A percentile compares a stretch with the other conserved stretches of the same genome.
Conservation (phyloP, 805 yeast species). For the Saccharomyces kudriavzevii region DNA sequence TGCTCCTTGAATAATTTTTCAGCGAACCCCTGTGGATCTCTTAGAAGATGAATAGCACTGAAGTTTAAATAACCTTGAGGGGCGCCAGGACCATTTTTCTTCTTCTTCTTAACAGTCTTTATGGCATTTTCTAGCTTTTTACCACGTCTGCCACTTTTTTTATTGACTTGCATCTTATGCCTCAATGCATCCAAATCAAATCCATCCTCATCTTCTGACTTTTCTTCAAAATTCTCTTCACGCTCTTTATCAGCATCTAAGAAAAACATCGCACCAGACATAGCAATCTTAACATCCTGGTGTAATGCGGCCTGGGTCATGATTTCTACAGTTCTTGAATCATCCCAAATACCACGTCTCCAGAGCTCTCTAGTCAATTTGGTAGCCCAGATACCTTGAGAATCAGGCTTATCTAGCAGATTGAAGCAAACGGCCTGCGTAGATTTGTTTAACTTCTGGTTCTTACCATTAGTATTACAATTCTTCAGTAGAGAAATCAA, state of each 20-base stretch:
- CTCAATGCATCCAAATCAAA: constrained; percentile 64
- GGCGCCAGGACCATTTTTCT: constrained; percentile 44
- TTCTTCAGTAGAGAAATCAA: constrained; percentile 70
- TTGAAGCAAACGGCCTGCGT: constrained; percentile 90
- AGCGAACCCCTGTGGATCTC: constrained; percentile 98
- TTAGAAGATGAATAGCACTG: constrained; percentile 84
- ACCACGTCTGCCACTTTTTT: constrained; percentile 70
- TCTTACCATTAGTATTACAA: constrained; percentile 81
- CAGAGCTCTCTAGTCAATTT: constrained; percentile 90
- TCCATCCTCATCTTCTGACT: constrained; percentile 58
- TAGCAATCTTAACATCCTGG: constrained; percentile 74
- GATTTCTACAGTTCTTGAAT: constrained; percentile 90
- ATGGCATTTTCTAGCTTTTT: constrained; percentile 73
- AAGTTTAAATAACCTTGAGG: constrained; percentile 58
- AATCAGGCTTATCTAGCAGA: constrained; percentile 66
- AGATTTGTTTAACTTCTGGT: constrained; percentile 79
- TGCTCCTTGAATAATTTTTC: constrained; percentile 71
- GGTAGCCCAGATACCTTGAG: constrained; percentile 93
- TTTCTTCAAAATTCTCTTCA: constrained; percentile 72
- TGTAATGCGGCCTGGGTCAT: constrained; percentile 94
- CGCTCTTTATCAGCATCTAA: constrained; percentile 80
- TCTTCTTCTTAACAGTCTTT: constrained; percentile 59
- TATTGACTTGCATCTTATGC: constrained; percentile 78
- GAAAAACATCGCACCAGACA: constrained; percentile 86
- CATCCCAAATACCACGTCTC: constrained; percentile 99